Base-by-base conservation (phyloP, 164 flowering plant genomes). In the Macadamia integrifolia region DNA sequence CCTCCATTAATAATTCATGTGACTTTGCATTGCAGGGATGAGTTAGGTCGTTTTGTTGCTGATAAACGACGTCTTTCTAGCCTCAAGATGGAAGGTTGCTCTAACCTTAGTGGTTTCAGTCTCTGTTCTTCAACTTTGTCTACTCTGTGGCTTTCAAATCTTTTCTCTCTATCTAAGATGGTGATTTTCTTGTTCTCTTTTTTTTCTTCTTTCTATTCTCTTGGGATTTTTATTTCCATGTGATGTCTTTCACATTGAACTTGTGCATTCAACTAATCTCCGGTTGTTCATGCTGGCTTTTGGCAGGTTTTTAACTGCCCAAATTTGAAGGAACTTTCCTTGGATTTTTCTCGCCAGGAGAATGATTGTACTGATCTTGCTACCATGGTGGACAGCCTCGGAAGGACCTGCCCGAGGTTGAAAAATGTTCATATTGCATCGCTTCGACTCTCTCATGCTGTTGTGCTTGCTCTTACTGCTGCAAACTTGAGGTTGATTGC, bases 51-150 rank as follows among this genome's bases (percentile, higher is more conserved):
- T 65, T 91, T 95, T 85, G 92, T 91, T 66, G 87, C 94, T 31
- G 95, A 92, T 32, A 92, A 82, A 73, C 81, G 86, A 32, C 83
- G 82, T 44, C 88, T 95, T 17, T 74, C 88, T 62, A 84, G 82
- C 75, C 86, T 95, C 67, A 92, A 92, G 83, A 86, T 95, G 84
- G 97, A 92, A 79, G 93, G 97, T 30, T 92, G 99, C 69, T 77
- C 80, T 63, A 86, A 83, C 73, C 82, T 95, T 58, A 94, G 98
- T 23, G 80, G 82, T 44, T 73, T 91, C 69, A 73, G 71, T 64
- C 68, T 92, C 32, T 82, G 77, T 77, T 95, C 99, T 42, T 78
- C 87, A 35, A 88, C 90, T 78, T 82, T 95, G 53, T 80, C 90
- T 69, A 86, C 86, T 9, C 86, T 95, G 6, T 95, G 97, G 96